A percentile compares a stretch with the other conserved stretches of the same genome.
phyloP scores from a whole-genome alignment of 768 basidiomycete genomes.

The Boletus rufocinnamomeus region DNA sequence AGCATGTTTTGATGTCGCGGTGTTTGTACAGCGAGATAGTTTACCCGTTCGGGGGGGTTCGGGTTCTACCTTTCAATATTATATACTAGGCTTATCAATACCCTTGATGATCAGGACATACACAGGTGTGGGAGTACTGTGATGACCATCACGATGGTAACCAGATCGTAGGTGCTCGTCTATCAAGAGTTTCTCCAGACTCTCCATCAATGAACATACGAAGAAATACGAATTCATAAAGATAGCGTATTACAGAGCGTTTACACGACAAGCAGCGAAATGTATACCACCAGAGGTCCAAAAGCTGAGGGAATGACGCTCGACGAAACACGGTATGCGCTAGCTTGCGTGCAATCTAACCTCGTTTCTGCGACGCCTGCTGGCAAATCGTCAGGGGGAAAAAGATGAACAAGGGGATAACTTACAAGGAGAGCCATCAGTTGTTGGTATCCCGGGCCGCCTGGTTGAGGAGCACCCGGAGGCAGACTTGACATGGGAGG shows the following conservation, averaged over 20 bases:
- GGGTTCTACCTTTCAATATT: background rate
- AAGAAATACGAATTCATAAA: constrained; percentile 30
- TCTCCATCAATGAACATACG: background rate
- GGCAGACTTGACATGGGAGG: constrained; percentile 44
- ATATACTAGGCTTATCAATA: background rate
- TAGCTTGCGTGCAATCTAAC: constrained; percentile 6
- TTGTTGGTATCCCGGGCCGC: constrained; percentile 55
- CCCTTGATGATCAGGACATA: background rate
- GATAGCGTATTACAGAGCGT: constrained; percentile 24
- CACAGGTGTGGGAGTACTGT: background rate
- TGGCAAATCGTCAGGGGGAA: background rate
- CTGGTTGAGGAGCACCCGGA: constrained; percentile 44
- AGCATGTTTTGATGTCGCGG: background rate
- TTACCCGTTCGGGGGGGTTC: background rate
- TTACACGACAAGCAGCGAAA: constrained; percentile 13
- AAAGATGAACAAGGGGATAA: background rate
- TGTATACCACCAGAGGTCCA: background rate
- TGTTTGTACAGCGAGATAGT: background rate
- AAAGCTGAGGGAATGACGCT: background rate
- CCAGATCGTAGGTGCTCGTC: background rate
- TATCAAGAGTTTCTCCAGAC: background rate
- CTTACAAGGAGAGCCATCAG: constrained; percentile 71
- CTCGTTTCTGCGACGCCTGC: constrained; percentile 35
- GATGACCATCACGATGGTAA: background rate
- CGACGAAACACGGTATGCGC: background rate